These are phyloP conservation scores for Amyloporia xantha DNA, from an alignment of 768 basidiomycete genomes.

Conservation along the genomic window DNA sequence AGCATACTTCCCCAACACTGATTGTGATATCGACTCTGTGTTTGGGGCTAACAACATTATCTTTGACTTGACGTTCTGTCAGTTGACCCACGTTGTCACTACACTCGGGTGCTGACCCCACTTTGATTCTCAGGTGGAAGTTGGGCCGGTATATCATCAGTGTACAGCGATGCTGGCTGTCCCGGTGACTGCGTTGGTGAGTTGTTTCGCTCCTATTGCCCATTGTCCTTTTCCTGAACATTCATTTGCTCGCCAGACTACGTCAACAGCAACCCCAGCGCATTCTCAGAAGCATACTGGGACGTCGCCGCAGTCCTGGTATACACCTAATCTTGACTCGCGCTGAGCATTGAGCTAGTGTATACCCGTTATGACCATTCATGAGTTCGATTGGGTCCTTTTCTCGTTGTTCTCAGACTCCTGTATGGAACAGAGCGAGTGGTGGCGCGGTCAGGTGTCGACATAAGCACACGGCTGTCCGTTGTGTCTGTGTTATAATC, in stretches of 20 bases:
- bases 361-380: not conserved
- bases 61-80: constrained; percentile 67
- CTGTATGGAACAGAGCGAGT: too few species aligned
- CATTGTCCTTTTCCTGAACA: not conserved
- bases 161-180: constrained; percentile 43
- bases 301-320: constrained; percentile 56
- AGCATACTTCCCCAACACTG: constrained; percentile 54
- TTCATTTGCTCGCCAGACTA: constrained; percentile 34
- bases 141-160: constrained; percentile 42
- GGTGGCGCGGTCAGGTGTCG: too few species aligned
- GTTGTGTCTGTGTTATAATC: too few species aligned
- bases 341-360: not conserved
- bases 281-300: constrained; percentile 67
- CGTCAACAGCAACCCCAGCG: constrained; percentile 59
- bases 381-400: not conserved
- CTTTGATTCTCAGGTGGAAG: constrained; percentile 40
- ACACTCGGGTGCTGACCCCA: not conserved
- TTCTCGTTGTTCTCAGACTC: too few species aligned
- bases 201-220: constrained; percentile 16
- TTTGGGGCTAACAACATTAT: constrained; percentile 57
- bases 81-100: constrained; percentile 17
- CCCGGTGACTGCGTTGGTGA: constrained; percentile 46
- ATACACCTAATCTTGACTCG: constrained; percentile 28
- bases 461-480: too few species aligned
- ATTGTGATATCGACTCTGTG: constrained; percentile 49